Evolutionary conservation across 345 rosid genomes (phyloP).

Genomic region (Ricinus communis): DNA sequence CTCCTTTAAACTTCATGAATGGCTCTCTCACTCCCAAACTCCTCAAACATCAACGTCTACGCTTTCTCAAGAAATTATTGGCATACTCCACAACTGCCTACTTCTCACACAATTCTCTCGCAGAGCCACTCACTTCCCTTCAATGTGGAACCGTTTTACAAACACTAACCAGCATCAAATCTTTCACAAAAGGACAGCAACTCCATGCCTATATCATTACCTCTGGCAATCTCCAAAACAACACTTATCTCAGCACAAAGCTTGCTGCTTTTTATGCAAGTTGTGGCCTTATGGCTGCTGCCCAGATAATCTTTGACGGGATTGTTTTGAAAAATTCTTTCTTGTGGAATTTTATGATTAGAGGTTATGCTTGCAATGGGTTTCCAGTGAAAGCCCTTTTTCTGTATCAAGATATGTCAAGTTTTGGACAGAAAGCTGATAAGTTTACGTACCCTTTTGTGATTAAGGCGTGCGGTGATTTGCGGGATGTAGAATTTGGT

Average conservation of each 20-base stretch:
- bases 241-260: constrained; percentile 23
- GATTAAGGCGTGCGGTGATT: constrained; percentile 29
- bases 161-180: constrained; percentile 24
- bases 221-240: constrained; percentile 12
- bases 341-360: constrained; percentile 33
- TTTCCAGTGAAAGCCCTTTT: constrained; percentile 18
- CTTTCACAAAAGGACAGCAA: constrained; percentile 16
- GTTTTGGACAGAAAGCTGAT: constrained; percentile 20
- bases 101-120: not conserved
- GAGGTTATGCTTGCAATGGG: constrained; percentile 29
- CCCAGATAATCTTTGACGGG: constrained; percentile 22
- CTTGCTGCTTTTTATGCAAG: constrained; percentile 29
- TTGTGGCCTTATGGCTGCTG: constrained; percentile 20
- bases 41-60: not conserved
- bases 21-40: not conserved
- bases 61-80: not conserved
- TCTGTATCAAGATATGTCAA: constrained; percentile 22
- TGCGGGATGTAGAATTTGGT: constrained; percentile 18
- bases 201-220: constrained; percentile 25
- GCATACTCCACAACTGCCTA: not conserved
- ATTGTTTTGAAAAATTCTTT: constrained; percentile 25
- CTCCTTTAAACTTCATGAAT: not conserved
- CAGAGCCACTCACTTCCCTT: constrained; percentile 1
- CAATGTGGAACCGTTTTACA: constrained; percentile 30
- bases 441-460: constrained; percentile 32